These are phyloP conservation scores for Lotus japonicus DNA, from an alignment of 306 rosid species.

Conservation along the genomic window DNA sequence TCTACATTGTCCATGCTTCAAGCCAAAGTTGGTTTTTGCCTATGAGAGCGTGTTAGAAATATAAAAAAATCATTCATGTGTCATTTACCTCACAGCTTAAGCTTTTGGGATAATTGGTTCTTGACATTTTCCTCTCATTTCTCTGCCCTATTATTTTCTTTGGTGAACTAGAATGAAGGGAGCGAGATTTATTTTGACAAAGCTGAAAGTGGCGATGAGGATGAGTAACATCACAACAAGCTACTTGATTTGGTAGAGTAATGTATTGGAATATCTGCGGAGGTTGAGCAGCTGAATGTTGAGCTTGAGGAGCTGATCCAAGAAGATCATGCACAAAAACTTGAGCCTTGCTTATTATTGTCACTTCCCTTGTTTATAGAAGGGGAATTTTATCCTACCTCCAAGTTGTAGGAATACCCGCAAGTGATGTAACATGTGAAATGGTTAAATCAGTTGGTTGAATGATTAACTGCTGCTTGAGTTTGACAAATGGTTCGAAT, in stretches of 20 bases:
- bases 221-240: conserved; percentile 25
- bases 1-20: too few relatives aligned
- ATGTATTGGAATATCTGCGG: conserved; percentile 8
- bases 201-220: conserved; percentile 25
- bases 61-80: too few relatives aligned
- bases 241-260: conserved; percentile 7
- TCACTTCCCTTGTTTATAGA: background rate
- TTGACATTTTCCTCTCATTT: too few relatives aligned
- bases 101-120: too few relatives aligned
- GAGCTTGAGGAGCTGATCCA: background rate
- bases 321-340: background rate
- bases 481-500: background rate
- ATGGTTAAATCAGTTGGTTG: background rate
- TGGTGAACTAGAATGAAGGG: conserved; percentile 37
- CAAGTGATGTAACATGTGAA: background rate
- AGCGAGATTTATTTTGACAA: conserved; percentile 30
- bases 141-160: background rate
- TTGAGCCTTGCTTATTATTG: background rate
- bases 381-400: too few relatives aligned
- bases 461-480: background rate
- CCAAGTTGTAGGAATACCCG: background rate
- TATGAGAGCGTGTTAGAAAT: too few relatives aligned
- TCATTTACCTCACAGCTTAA: too few relatives aligned
- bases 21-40: too few relatives aligned
- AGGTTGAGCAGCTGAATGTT: conserved; percentile 4